Evolutionary conservation across 495 filamentous ascomycete species (phyloP).

Genomic region (Penicillium herquei): DNA sequence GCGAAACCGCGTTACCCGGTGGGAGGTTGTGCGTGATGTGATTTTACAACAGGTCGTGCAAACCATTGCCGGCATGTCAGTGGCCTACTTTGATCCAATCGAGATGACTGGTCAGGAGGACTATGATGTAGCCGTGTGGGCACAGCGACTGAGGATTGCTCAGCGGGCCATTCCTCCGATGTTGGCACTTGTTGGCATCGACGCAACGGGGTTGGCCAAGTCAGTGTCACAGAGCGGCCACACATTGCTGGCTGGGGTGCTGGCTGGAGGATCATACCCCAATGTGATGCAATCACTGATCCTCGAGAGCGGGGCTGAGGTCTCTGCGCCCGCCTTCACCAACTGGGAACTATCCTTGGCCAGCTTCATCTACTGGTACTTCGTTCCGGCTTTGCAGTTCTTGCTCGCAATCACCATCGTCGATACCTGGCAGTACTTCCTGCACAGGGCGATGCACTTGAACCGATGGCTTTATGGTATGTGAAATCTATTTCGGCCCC

Average conservation of each 20-base stretch:
- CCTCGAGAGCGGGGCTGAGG: constrained; percentile 32
- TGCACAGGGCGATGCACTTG: constrained; percentile 90
- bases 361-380: constrained; percentile 71
- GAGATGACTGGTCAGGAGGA: constrained; percentile 71
- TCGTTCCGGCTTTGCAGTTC: constrained; percentile 75
- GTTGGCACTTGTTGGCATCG: constrained; percentile 43
- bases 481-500: constrained; percentile 25
- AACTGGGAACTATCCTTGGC: constrained; percentile 75
- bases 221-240: constrained; percentile 46
- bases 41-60: constrained; percentile 88
- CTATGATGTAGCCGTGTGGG: constrained; percentile 82
- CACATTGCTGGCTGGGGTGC: constrained; percentile 62
- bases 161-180: constrained; percentile 66
- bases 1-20: constrained; percentile 80
- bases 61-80: constrained; percentile 58
- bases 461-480: constrained; percentile 96
- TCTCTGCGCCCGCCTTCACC: constrained; percentile 37
- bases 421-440: constrained; percentile 97
- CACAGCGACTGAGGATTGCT: constrained; percentile 66
- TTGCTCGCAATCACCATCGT: constrained; percentile 67
- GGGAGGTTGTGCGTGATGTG: constrained; percentile 82
- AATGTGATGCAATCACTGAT: constrained; percentile 33
- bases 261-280: constrained; percentile 75
- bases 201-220: constrained; percentile 38
- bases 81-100: constrained; percentile 62